Base-by-base conservation (phyloP, 192 early-diverging fungal species). In the Podochytrium sp. region DNA sequence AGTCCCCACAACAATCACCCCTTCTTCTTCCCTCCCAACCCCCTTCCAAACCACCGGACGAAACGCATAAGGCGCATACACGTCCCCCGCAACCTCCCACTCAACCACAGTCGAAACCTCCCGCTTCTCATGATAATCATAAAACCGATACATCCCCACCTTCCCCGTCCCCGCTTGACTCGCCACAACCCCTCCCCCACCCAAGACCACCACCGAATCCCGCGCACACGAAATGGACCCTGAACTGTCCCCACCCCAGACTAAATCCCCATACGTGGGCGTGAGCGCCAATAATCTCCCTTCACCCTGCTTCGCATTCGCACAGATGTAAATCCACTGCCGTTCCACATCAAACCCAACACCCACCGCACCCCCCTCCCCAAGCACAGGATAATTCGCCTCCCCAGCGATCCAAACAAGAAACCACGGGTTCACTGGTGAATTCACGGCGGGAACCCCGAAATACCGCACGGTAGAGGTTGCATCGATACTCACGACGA, bases 251-350 rank as follows among this genome's bases (percentile, higher is more conserved):
- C 66, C 66, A 25, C 66, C 66, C 47, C 52, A 69, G 6, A 50
- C 30, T 10, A 69, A 14, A 40, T 69, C 66, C n/a, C 66, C 66
- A 30, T n/a, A 34, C 10, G 39, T 14, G 1, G 66, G 16, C n/a
- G 66, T n/a, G n/a, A 55, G n/a, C 4, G 66, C 66, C 1, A 69
- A n/a, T 35, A 69, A 55, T 12, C 51, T 47, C 12, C 66, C 66
- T n/a, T 69, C 66, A n/a, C 5, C 18, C 25, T 51, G 12, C 20
- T 69, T 52, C 14, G 66, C 53, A 18, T 12, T 30, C 10, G 37
- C 66, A 40, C 66, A 69, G n/a, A 69, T 23, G 47, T 33, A 69
- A 12, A 69, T 33, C 66, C 66, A 69, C 38, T 69, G 51, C 29
- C 47, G n/a, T 10, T 7, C 51, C 6, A 0, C n/a, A 27, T 69